Base-by-base conservation (phyloP, 768 basidiomycete genomes). In the Strobilomyces dryophilus region DNA sequence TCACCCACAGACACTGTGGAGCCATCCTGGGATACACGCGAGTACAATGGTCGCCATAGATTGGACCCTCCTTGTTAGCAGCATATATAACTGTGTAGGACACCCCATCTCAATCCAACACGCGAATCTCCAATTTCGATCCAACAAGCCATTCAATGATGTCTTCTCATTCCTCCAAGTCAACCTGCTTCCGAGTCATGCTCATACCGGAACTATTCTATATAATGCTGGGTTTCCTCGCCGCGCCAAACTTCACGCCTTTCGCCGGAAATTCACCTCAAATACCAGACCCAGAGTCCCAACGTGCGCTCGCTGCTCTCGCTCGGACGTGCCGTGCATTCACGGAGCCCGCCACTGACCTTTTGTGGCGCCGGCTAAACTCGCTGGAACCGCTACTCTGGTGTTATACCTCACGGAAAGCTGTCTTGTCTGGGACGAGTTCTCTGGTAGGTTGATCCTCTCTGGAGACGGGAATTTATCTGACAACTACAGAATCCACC, bases 261-360 rank as follows among this genome's bases (percentile, higher is more conserved):
- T 3, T 27, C 9, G 2, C 5, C 17, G 14, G 7, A 32, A 15
- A 9, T 11, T 34, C 11, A 12, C 17, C 40, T 32, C 20, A 1
- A 26, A 32, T n/a, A 15, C 43, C 27, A n/a, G 29, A 39, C 18
- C 26, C 6, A n/a, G 36, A 46, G n/a, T 34, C n/a, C n/a, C 35
- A 24, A n/a, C 36, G 27, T 18, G 17, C 41, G 7, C 12, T 50
- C 0, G 49, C 41, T 26, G 32, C 5, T n/a, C 44, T 52, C 15
- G 51, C 51, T 40, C 51, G 45, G 17, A 55, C 54, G 8, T 55
- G 54, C 20, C 45, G 41, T 12, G 39, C 27, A 4, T 47, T 55
- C 17, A 32, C 20, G 7, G 29, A 47, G 8, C 45, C 50, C 6
- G 40, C 50, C 8, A 39, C 52, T 15, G 17, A 55, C 9, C 26